Evolutionary conservation across 305 asterid species (phyloP).

Genomic region (Fraxinus albicans): DNA sequence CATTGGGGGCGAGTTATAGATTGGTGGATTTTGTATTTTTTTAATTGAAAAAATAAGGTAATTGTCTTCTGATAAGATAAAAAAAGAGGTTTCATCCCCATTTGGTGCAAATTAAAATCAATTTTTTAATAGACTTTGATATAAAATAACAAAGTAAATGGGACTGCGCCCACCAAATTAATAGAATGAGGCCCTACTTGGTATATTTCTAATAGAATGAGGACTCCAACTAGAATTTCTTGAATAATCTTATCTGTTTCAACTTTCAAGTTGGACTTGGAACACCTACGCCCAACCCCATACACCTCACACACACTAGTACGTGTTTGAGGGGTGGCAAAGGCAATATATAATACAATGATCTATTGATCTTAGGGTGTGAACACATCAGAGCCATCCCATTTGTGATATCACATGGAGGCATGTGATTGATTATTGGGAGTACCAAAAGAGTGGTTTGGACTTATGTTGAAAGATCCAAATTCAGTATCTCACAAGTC

Average conservation of each 20-base stretch:
- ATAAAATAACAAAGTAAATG: neutral
- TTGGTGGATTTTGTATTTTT: too few species aligned
- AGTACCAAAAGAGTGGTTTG: conserved; percentile 49
- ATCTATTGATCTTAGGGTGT: conserved; percentile 15
- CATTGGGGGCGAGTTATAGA: neutral
- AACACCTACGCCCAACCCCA: too few species aligned
- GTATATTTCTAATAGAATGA: neutral
- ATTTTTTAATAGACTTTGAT: too few species aligned
- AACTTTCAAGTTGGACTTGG: too few species aligned
- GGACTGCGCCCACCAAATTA: neutral
- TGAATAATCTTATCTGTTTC: neutral
- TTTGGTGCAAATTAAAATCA: too few species aligned
- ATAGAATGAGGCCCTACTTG: neutral
- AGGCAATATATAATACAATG: neutral
- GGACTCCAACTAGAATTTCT: neutral
- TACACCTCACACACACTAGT: neutral
- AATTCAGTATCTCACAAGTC: conserved; percentile 43
- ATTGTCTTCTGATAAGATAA: too few species aligned
- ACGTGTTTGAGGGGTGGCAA: neutral
- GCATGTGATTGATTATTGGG: conserved; percentile 53
- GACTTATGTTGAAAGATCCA: conserved; percentile 47
- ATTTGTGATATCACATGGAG: conserved; percentile 52
- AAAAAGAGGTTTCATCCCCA: too few species aligned
- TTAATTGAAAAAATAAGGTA: too few species aligned
- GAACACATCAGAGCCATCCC: conserved; percentile 33